Evolutionary conservation across 1,284 basidiomycete species (phyloP).

Genomic region (Grifola frondosa): DNA sequence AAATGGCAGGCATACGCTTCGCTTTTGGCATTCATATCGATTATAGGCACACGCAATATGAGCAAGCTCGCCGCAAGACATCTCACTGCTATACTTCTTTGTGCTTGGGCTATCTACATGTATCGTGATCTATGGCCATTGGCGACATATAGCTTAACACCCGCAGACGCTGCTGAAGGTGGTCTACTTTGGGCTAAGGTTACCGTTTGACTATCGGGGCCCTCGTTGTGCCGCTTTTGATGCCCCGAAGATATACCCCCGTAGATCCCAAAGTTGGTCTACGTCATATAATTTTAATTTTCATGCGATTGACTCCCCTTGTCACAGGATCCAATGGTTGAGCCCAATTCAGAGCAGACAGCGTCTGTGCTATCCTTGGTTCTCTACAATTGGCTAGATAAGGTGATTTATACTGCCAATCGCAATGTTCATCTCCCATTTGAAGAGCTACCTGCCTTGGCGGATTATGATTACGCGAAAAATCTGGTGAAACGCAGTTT

Average conservation of each 20-base stretch:
- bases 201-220: constrained; percentile 39
- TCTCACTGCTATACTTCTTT: constrained; percentile 9
- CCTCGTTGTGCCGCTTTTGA: constrained; percentile 40
- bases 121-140: constrained; percentile 67
- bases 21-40: constrained; percentile 9
- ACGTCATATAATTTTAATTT: not conserved
- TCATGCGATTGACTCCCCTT: constrained; percentile 7
- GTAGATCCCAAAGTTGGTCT: constrained; percentile 39
- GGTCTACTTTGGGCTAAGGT: constrained; percentile 28
- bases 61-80: constrained; percentile 6
- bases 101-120: constrained; percentile 33
- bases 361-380: constrained; percentile 55
- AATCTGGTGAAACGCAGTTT: constrained; percentile 33
- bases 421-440: constrained; percentile 16
- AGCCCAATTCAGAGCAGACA: constrained; percentile 65
- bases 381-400: constrained; percentile 53
- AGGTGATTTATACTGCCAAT: constrained; percentile 23
- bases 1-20: constrained; percentile 12
- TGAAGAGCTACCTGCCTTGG: constrained; percentile 37
- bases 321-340: constrained; percentile 38
- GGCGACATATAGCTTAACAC: constrained; percentile 42
- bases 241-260: constrained; percentile 42
- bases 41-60: not conserved
- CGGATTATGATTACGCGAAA: constrained; percentile 42
- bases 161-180: constrained; percentile 37